Conservation (phyloP, 73 alveolate genomes). For the Paramecium sonneborni region DNA sequence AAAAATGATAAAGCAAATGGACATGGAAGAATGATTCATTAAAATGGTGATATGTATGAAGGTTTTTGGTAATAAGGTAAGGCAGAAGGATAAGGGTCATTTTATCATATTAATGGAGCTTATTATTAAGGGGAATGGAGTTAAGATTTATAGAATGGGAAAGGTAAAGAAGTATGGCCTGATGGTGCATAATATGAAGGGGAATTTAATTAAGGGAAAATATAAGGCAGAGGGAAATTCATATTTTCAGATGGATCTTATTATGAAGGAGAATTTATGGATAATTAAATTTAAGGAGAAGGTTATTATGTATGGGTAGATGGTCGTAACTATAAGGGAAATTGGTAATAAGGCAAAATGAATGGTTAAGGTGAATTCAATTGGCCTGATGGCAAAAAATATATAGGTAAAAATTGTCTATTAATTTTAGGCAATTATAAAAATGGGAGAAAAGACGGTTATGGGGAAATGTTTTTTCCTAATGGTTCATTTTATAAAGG, state of each 20-base stretch:
- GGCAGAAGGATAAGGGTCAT: slow-evolving; percentile 79
- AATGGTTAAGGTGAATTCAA: slow-evolving; percentile 81
- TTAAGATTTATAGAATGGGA: slow-evolving; percentile 61
- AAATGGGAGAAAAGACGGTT: slow-evolving; percentile 72
- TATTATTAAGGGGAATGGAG: slow-evolving; percentile 65
- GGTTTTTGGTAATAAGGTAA: slow-evolving; percentile 60
- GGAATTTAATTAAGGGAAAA: slow-evolving; percentile 31
- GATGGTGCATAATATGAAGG: slow-evolving; percentile 64
- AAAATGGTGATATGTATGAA: slow-evolving; percentile 69
- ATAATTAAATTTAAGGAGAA: slow-evolving; percentile 76
- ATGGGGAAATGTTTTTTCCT: slow-evolving; percentile 66
- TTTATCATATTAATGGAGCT: slow-evolving; percentile 64
- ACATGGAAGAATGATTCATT: slow-evolving; percentile 55
- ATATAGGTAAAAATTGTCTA: slow-evolving; percentile 36
- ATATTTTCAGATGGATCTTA: background rate
- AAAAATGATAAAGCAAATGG: slow-evolving; percentile 58
- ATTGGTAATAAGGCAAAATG: slow-evolving; percentile 74
- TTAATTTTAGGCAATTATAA: slow-evolving; percentile 69
- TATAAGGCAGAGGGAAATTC: slow-evolving; percentile 53
- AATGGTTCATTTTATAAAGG: slow-evolving; percentile 76
- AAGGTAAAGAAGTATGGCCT: slow-evolving; percentile 54
- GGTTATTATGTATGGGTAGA: slow-evolving; percentile 76
- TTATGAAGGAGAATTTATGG: slow-evolving; percentile 71
- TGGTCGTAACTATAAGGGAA: slow-evolving; percentile 78
- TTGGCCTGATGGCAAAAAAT: slow-evolving; percentile 71